phyloP scores from a whole-genome alignment of 345 rosid species.

The Eutrema japonicum region DNA sequence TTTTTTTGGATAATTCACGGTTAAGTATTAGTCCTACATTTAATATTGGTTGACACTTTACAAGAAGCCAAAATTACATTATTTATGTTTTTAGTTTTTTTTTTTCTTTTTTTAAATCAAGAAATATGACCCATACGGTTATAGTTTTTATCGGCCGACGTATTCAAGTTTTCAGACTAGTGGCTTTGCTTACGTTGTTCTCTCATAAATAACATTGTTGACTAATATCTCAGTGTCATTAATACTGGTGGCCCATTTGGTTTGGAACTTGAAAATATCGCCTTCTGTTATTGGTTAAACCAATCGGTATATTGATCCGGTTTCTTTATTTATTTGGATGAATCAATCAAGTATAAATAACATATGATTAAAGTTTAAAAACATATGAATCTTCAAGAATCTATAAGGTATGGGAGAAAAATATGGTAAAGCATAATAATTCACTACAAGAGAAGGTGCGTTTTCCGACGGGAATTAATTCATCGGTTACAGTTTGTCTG shows the following conservation, averaged over 20 bases:
- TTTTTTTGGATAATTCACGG: no score
- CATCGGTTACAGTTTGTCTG: no score
- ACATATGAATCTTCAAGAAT: conserved; percentile 13
- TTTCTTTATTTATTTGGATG: neutral
- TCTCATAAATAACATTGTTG: conserved; percentile 1
- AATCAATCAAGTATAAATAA: neutral
- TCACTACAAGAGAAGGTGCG: neutral
- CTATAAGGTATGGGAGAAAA: conserved; percentile 16
- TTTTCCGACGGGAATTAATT: no score
- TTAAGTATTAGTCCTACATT: neutral
- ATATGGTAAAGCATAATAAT: conserved; percentile 20
- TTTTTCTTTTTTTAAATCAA: neutral
- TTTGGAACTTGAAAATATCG: conserved; percentile 9
- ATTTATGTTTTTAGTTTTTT: neutral
- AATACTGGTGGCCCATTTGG: conserved; percentile 9
- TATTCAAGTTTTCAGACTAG: neutral
- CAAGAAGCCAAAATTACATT: conserved; percentile 14
- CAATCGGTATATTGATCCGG: neutral
- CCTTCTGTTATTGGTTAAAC: neutral
- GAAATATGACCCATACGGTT: conserved; percentile 7
- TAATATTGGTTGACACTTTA: neutral
- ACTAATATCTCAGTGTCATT: neutral
- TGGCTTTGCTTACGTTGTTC: conserved; percentile 8
- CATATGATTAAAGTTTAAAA: conserved; percentile 1
- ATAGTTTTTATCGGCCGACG: conserved; percentile 6